Percentiles rank a stretch among this genome's conserved stretches.
Conservation (phyloP, 805 yeast genomes). For the Yamadazyma sp. region DNA sequence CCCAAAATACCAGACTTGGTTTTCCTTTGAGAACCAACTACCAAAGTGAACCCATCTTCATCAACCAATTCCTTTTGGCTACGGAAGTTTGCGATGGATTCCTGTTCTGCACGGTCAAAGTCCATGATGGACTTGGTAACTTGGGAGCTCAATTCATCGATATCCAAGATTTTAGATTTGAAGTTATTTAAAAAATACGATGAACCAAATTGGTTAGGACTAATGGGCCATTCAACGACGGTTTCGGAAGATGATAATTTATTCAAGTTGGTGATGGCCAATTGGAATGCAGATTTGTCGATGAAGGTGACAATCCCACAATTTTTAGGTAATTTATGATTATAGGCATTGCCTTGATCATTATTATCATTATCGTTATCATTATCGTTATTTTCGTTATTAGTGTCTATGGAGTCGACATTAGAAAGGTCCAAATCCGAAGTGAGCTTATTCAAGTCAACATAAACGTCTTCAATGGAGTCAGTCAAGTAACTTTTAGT, state of each 20-base stretch:
- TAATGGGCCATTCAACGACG: conserved; percentile 37
- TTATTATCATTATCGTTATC: background rate
- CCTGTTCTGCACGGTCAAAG: conserved; percentile 70
- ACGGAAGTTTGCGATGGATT: conserved; percentile 52
- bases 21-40: conserved; percentile 83
- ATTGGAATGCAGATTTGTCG: conserved; percentile 62
- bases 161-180: conserved; percentile 39
- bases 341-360: conserved; percentile 14
- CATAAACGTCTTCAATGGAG: conserved; percentile 43
- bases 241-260: conserved; percentile 34
- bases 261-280: conserved; percentile 64
- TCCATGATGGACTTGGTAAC: conserved; percentile 62
- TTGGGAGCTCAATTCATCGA: conserved; percentile 48
- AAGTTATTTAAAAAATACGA: conserved; percentile 41
- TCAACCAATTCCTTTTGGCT: conserved; percentile 66
- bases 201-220: conserved; percentile 26
- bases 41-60: conserved; percentile 92
- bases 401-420: no score
- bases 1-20: conserved; percentile 71
- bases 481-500: conserved; percentile 34
- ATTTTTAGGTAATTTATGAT: conserved; percentile 60
- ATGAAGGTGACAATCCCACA: conserved; percentile 73
- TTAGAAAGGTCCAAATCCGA: conserved; percentile 45
- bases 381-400: no score
- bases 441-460: conserved; percentile 57